Evolutionary conservation across 306 rosid genomes (phyloP), one percentile per base, ranked within the genome.

Genomic region (Mimosa pudica): DNA sequence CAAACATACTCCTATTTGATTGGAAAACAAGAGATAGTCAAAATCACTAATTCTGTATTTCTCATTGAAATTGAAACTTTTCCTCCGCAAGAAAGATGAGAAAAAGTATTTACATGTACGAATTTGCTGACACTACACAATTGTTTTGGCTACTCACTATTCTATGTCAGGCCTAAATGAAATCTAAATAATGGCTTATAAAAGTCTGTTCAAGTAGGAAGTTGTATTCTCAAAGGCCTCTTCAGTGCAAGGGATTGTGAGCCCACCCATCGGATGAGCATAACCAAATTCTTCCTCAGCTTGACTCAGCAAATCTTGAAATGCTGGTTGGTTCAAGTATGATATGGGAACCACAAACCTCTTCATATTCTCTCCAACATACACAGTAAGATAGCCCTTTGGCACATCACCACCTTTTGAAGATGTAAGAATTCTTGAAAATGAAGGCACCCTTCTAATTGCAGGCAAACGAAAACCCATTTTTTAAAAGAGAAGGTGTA

Each of bases 181-280:
- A 44, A 11, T 16, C 30, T 1, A 18, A 70, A 45, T 6, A 52
- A 16, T 52, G 6, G 17, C 20, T 52, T 52, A 7, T 47, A 41
- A 70, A 0, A 10, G 24, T 3, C 58, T 41, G 8, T 70, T 70
- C 71, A 85, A 70, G 58, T 0, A 33, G 8, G 74, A 70, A 70
- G 24, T 47, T 46, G 24, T 6, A 24, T 47, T 6, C 36, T 11
- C 18, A 12, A 70, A 70, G 58, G 6, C 18, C 3, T 70, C 86
- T 74, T 88, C 86, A 2, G 76, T 70, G 79, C 88, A 86, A 48
- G 88, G 89, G 70, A 81, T 81, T 74, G 89, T 87, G 46, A 87
- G 81, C n/a, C 93, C 92, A 24, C 90, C 86, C 86, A 81, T 77
- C 11, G 89, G 88, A 87, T 87, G 91, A 42, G 84, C 78, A 61